Base-by-base conservation (phyloP, 345 rosid genomes). In the Pseudoturritis turrita region DNA sequence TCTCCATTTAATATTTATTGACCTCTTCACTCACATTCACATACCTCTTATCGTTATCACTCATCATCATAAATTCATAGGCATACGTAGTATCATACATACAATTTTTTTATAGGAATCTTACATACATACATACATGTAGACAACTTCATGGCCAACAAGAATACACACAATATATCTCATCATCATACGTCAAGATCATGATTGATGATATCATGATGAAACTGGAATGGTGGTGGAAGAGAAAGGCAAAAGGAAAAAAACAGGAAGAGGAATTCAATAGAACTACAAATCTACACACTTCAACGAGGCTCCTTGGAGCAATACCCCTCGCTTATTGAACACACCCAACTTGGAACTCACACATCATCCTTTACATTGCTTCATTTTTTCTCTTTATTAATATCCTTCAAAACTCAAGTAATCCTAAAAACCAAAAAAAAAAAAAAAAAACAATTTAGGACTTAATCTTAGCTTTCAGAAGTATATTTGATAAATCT, bases 301-400 rank as follows among this genome's bases (percentile, higher is more conserved):
- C 62, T 62, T 76, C 63, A 76, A 70, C 68, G 73, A 53, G 58
- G 53, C 10, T 60, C 62, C 62, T 49, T 40, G 46, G 53, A 58
- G 67, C 74, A 67, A 57, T 57, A 49, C 53, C 44, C 44, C 44
- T 22, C 53, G 40, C 55, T 74, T 66, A 62, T 63, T 70, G 59
- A 70, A 55, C 53, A 47, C 55, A 55, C 44, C 79, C 71, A 63
- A 70, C 75, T 62, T 75, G 62, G 61, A 61, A 52, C 62, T 59
- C 55, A 31, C 54, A 46, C 72, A 56, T 56, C 58, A 25, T 59
- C n/a, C 18, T 54, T 54, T 66, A 7, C 37, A 23, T 10, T 10
- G 1, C 21, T 4, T 31, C 33, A 26, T 41, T 29, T 54, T 41
- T 23, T 2, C 22, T 7, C 7, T 17, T 5, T 7, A 14, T 21